Percentiles rank a stretch among this genome's conserved stretches.
Conservation (phyloP, 2,329 filamentous ascomycete genomes). For the Drechslera avenae region DNA sequence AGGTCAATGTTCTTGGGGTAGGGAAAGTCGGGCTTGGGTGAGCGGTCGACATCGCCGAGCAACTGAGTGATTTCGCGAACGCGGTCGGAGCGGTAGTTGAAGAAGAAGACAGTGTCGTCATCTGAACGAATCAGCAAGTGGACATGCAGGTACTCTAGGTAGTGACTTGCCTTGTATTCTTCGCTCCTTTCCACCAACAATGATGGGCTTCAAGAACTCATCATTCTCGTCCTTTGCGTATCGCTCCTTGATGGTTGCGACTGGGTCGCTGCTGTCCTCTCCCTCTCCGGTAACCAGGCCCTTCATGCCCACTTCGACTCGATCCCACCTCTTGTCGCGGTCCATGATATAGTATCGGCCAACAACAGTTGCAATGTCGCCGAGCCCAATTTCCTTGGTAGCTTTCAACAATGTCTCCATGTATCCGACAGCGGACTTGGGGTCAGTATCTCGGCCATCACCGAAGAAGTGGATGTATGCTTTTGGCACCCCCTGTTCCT, state of each 20-base stretch:
- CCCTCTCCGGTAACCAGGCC: constrained; percentile 86
- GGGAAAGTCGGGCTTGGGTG: constrained; percentile 85
- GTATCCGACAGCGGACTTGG: constrained; percentile 87
- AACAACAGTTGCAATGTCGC: constrained; percentile 89
- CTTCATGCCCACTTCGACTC: constrained; percentile 87
- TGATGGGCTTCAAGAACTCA: constrained; percentile 98
- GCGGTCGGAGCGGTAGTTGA: constrained; percentile 99
- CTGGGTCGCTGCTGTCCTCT: constrained; percentile 80
- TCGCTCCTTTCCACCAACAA: constrained; percentile 82
- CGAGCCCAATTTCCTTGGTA: constrained; percentile 80
- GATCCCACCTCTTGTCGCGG: constrained; percentile 98
- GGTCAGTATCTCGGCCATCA: constrained; percentile 96
- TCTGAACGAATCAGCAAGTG: constrained; percentile 59
- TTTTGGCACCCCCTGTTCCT: constrained; percentile 82
- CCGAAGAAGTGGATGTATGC: constrained; percentile 99
- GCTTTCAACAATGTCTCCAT: constrained; percentile 84
- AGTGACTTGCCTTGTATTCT: constrained; percentile 74
- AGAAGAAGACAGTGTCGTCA: constrained; percentile 95
- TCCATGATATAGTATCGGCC: constrained; percentile 99
- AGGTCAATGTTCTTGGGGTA: constrained; percentile 88
- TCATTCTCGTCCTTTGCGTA: constrained; percentile 90
- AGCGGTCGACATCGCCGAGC: constrained; percentile 88
- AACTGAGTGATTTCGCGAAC: constrained; percentile 96
- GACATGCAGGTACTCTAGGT: constrained; percentile 36
- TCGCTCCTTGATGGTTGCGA: constrained; percentile 83